Conservation (phyloP, 1,284 basidiomycete species). For the Gastroboletus turbinatus region DNA sequence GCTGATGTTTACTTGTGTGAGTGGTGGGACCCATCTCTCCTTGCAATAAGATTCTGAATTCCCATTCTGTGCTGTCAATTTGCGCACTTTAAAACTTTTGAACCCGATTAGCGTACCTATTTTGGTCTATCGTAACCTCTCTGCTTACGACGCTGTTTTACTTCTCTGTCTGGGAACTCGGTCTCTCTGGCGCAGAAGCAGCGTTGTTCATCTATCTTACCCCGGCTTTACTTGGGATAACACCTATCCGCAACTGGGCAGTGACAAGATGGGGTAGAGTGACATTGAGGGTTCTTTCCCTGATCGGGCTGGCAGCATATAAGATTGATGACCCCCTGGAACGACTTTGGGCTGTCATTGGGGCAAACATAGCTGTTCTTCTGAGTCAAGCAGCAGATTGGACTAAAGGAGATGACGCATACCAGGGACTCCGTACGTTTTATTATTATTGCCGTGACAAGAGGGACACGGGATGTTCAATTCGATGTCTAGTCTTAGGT, state of each 20-base stretch:
- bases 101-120: conserved; percentile 68
- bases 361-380: conserved; percentile 52
- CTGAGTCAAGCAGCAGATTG: conserved; percentile 57
- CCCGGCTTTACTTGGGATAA: conserved; percentile 57
- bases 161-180: conserved; percentile 89
- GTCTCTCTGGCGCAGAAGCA: conserved; percentile 75
- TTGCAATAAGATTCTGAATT: conserved; percentile 41
- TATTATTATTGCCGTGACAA: neutral
- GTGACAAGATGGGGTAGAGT: conserved; percentile 49
- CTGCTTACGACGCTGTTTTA: conserved; percentile 88
- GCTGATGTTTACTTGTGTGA: conserved; percentile 59
- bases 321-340: conserved; percentile 51
- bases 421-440: conserved; percentile 60
- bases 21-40: conserved; percentile 19
- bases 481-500: conserved; percentile 49
- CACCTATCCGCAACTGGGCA: conserved; percentile 45
- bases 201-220: conserved; percentile 69
- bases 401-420: conserved; percentile 46
- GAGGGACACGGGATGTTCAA: neutral
- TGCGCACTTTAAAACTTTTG: neutral
- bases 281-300: conserved; percentile 47
- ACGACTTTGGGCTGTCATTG: conserved; percentile 57
- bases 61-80: conserved; percentile 32
- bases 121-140: conserved; percentile 86
- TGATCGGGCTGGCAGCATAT: conserved; percentile 65